Evolutionary conservation across 441 rosid species (phyloP).

Genomic region (Dalechampia spathulata): DNA sequence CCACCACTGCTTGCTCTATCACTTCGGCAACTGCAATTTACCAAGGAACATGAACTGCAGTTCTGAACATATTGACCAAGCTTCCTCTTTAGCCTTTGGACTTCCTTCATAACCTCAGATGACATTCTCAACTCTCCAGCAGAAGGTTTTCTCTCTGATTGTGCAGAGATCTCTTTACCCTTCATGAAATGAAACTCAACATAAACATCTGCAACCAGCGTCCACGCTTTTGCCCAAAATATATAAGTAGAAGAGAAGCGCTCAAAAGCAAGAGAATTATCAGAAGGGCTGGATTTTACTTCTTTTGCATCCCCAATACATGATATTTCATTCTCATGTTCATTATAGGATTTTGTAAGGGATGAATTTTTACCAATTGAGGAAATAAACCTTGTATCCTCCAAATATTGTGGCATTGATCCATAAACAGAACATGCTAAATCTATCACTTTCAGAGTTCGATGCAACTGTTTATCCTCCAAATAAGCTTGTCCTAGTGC

Average conservation of each 20-base stretch:
- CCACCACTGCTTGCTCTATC: slow-evolving; percentile 93
- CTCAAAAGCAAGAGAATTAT: slow-evolving; percentile 31
- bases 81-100: slow-evolving; percentile 77
- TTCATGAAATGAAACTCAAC: slow-evolving; percentile 53
- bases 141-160: slow-evolving; percentile 33
- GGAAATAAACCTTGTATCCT: slow-evolving; percentile 62
- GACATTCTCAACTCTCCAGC: slow-evolving; percentile 61
- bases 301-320: slow-evolving; percentile 29
- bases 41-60: slow-evolving; percentile 77
- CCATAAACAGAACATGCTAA: slow-evolving; percentile 84
- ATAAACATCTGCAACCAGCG: slow-evolving; percentile 81
- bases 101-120: slow-evolving; percentile 79
- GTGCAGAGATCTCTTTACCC: slow-evolving; percentile 44
- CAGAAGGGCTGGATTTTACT: slow-evolving; percentile 31
- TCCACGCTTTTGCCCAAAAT: slow-evolving; percentile 96
- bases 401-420: slow-evolving; percentile 86
- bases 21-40: slow-evolving; percentile 87
- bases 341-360: slow-evolving; percentile 20
- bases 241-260: slow-evolving; percentile 54
- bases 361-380: slow-evolving; percentile 44
- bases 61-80: slow-evolving; percentile 51
- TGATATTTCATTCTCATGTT: slow-evolving; percentile 25
- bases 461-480: slow-evolving; percentile 78
- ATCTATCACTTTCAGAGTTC: slow-evolving; percentile 72
- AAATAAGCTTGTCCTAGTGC: slow-evolving; percentile 81